A percentile compares a stretch with the other conserved stretches of the same genome.
Conservation (phyloP, 2,329 filamentous ascomycete species). For the Amauroascus niger region DNA sequence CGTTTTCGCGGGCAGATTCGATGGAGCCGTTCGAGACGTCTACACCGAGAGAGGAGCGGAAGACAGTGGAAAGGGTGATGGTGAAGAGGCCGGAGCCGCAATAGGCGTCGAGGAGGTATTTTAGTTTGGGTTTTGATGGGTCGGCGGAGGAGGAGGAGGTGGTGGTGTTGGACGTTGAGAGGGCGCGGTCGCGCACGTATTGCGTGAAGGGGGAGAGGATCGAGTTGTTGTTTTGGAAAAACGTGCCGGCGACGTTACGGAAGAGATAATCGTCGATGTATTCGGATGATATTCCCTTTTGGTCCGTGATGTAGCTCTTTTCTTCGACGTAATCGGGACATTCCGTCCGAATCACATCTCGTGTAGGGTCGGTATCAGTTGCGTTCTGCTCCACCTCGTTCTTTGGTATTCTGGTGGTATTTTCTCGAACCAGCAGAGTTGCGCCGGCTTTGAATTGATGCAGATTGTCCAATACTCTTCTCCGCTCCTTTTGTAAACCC, state of each 20-base stretch:
- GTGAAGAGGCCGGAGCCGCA: constrained; percentile 96
- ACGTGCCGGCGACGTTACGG: constrained; percentile 81
- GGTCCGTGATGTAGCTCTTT: constrained; percentile 83
- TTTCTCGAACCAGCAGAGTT: constrained; percentile 81
- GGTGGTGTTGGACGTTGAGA: constrained; percentile 43
- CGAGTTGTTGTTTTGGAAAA: constrained; percentile 99
- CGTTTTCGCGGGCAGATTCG: constrained; percentile 67
- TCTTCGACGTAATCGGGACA: constrained; percentile 57
- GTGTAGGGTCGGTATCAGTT: constrained; percentile 25
- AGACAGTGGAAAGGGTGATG: constrained; percentile 76
- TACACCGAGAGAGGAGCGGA: constrained; percentile 73
- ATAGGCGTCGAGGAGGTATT: constrained; percentile 93
- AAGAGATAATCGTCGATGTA: constrained; percentile 80
- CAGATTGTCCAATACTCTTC: constrained; percentile 61
- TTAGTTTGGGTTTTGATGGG: constrained; percentile 44
- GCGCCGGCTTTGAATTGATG: constrained; percentile 67
- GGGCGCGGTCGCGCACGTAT: constrained; percentile 72
- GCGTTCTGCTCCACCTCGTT: constrained; percentile 18
- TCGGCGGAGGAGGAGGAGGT: too few relatives aligned
- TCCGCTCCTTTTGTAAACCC: constrained; percentile 71
- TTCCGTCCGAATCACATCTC: constrained; percentile 46
- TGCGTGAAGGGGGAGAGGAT: constrained; percentile 79
- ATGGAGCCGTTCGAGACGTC: constrained; percentile 79
- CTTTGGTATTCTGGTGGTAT: constrained; percentile 50
- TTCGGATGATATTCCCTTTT: constrained; percentile 72